Base-by-base conservation (phyloP, 2,329 filamentous ascomycete species). In the Sporothrix curviconia region DNA sequence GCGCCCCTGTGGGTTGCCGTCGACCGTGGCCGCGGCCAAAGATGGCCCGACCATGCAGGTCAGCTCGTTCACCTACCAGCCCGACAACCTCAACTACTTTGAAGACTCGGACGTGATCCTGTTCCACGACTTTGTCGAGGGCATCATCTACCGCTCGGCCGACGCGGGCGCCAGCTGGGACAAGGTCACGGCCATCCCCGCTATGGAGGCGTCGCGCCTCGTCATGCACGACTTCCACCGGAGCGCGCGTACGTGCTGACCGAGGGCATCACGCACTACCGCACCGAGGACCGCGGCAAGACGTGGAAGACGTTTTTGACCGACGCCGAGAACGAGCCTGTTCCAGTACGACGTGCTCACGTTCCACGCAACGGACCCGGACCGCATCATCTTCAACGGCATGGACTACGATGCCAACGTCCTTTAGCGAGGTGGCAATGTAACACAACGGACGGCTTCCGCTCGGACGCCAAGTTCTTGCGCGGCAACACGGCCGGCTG, bases 401-500 rank as follows among this genome's bases (percentile, higher is more conserved):
- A 83, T 86, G 76, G 77, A 84, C 61, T 92, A 88, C 68, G 72
- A 79, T 17, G 77, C 81, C 44, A 76, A 82, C 25, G 80, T 82
- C 65, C n/a, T 90, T 87, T 70, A 75, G 80, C 60, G 82, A 86
- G 66, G 72, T 80, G 59, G 75, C 81, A 55, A 76, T 78, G 67
- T 96, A 96, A n/a, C 70, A 97, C 94, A 3, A 85, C 80, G 14
- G 87, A 97, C 71, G 90, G 90, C 63, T 99, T 99, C 75, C 78
- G 86, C 62, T 81, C 80, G 5, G 72, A 79, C 43, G 80, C 83
- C 53, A 80, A 87, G 63, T 72, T 78, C 6, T 78, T 96, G 59
- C 81, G 87, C 54, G 76, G 81, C 42, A 81, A 85, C 63, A 89
- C 89, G 2, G 78, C 83, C 50, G 86, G 87, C 60, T 99, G 94